Evolutionary conservation across 139 green algal species (phyloP), one percentile per base, ranked within the genome.

Genomic region (Yamagishiella unicocca): DNA sequence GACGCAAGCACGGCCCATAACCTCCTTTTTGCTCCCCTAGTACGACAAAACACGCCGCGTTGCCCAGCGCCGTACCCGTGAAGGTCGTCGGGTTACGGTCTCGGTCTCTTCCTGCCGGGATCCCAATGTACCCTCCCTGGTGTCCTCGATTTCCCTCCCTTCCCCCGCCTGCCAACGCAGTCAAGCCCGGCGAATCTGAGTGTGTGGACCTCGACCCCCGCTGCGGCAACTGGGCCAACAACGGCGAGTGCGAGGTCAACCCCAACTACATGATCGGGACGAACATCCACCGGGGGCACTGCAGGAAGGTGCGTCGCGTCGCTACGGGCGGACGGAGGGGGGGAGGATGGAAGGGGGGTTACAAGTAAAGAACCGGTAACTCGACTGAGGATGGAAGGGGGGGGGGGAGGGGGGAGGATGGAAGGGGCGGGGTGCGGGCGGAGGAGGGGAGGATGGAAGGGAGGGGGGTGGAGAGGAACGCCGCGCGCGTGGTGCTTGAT

Each of bases 211-310:
- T 91, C 58, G 82, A 94, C 83, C 46, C 73, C 25, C 64, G 73
- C 61, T 94, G 91, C 55, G 25, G 68, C 25, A 31, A 61, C 27
- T 93, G 90, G 90, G 90, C 90, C 0, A 64, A 55, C 0, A 0
- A 33, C 25, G 90, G 90, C n/a, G 87, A 93, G 84, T 93, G 90
- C 79, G 54, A 77, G 22, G n/a, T 37, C 42, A 93, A 93, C 84
- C 90, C 90, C 31, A 80, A 68, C n/a, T 93, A 91, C 87, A 93
- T 92, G 91, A 43, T 92, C 7, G 91, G 91, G 25, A 77, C 50
- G 4, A 25, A 37, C 2, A 61, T 19, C 22, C 76, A 75, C 61
- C 35, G 2, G 4, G 85, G 89, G 22, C 85, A 92, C 84, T 92
- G 89, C 89, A 43, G 45, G 40, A 85, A 76, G 79, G 79, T 85